Base-by-base conservation (phyloP, 2,329 filamentous ascomycete species). In the Chrysoporthe cubensis region DNA sequence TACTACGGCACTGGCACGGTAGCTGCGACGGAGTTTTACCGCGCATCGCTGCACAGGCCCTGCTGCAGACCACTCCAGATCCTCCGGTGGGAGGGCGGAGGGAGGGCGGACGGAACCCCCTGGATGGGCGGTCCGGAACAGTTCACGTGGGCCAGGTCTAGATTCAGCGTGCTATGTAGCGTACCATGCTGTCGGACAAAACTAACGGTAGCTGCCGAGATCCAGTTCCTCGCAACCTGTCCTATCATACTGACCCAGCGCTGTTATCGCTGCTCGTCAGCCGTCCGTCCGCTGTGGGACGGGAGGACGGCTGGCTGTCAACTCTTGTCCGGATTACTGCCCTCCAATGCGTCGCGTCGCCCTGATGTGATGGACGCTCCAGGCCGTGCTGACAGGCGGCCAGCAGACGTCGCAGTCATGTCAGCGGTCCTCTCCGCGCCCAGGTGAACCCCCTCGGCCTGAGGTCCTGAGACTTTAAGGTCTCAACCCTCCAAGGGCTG, bases 121-220 rank as follows among this genome's bases (percentile, higher is more conserved):
- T 9, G 32, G 52, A 57, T 37, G 52, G 52, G 34, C 26, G 52
- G 26, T 34, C 52, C 26, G 52, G 52, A 34, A 37, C 26, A 26
- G 32, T 34, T 37, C 54, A 40, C 54, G 16, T 57, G 32, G 54
- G 54, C 34, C 54, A 40, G 54, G 34, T 57, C 54, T 57, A 57
- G 54, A 57, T 40, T 57, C 26, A 32, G 11, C 13, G 21, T 54
- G 26, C 50, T 34, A 16, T 54, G 50, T 54, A 54, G 54, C 34
- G 54, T 40, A 40, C 54, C 54, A 21, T 26, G 18, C 54, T n/a
- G 14, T 21, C 54, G 54, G 54, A 5, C 54, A 18, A 40, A 57
- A n/a, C 34, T 57, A 57, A 37, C 54, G 54, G 54, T 37, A 57
- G 32, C 54, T 57, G 40, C 54, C 54, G 54, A 57, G 54, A 32